Conservation (phyloP, 345 rosid species). For the Salix brachista region DNA sequence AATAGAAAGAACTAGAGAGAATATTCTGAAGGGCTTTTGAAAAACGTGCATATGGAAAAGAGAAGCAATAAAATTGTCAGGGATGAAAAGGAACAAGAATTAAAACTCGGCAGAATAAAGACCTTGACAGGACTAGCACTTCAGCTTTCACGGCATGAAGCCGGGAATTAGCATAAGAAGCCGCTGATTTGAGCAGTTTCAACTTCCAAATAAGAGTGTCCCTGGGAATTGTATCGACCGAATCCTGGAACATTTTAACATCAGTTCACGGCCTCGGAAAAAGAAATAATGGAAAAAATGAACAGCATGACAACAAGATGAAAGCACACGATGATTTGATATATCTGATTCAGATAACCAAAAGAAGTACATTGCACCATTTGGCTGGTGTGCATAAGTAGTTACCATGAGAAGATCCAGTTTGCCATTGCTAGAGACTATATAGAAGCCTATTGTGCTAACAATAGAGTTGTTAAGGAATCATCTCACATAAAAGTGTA, state of each 20-base stretch:
- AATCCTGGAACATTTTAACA: constrained; percentile 33
- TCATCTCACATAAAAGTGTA: no score
- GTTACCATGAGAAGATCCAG: background rate
- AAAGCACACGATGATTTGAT: background rate
- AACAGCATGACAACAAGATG: background rate
- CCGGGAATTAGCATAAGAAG: constrained; percentile 72
- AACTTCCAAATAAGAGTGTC: constrained; percentile 80
- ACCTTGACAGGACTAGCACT: constrained; percentile 77
- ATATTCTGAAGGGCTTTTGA: background rate
- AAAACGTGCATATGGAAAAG: background rate
- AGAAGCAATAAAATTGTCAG: background rate
- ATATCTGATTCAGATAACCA: no score
- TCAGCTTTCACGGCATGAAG: constrained; percentile 83
- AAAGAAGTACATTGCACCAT: background rate
- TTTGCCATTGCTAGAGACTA: background rate
- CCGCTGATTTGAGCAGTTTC: constrained; percentile 58
- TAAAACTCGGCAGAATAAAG: constrained; percentile 5
- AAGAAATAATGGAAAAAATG: background rate
- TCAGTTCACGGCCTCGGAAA: background rate
- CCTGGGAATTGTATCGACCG: constrained; percentile 52
- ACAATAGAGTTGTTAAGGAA: background rate
- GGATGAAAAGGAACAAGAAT: background rate
- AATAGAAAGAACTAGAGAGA: background rate
- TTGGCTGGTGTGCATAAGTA: background rate
- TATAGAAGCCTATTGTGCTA: background rate